A percentile compares a stretch with the other conserved stretches of the same genome.
Evolutionary conservation across 1,139 yeast species (phyloP).

Genomic region (Blastobotrys niveus): DNA sequence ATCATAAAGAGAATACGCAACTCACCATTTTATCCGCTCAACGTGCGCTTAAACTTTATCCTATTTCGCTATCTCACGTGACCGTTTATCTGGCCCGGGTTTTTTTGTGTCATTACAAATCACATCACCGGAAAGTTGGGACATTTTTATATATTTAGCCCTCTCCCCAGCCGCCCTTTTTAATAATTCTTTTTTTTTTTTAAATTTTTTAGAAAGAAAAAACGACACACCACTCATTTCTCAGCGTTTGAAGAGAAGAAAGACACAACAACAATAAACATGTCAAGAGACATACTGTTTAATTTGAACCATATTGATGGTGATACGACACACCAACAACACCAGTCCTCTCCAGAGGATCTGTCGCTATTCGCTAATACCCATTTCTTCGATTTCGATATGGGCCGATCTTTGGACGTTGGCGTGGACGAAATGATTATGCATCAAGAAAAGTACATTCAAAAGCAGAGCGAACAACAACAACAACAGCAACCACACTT

Average conservation of each 20-base stretch:
- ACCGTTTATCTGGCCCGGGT: too few species aligned
- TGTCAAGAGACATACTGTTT: constrained; percentile 2
- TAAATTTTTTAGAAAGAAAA: neutral
- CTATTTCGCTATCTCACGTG: too few species aligned
- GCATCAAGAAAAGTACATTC: constrained; percentile 38
- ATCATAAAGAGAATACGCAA: too few species aligned
- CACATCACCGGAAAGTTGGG: too few species aligned
- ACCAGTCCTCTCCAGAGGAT: constrained; percentile 29
- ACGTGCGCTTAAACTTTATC: too few species aligned
- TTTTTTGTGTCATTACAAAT: too few species aligned
- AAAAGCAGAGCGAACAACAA: constrained; percentile 17
- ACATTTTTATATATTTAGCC: neutral
- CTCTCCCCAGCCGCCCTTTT: neutral
- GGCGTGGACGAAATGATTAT: constrained; percentile 38
- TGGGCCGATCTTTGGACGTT: constrained; percentile 38
- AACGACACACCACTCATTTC: too few species aligned
- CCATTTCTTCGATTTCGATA: constrained; percentile 41
- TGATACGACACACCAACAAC: neutral
- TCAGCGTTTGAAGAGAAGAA: neutral
- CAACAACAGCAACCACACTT: neutral
- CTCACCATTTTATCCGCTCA: too few species aligned
- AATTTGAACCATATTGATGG: neutral
- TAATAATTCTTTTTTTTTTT: neutral
- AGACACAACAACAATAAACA: neutral
- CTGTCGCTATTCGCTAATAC: constrained; percentile 40